Evolutionary conservation across 2,329 filamentous ascomycete genomes (phyloP).

Genomic region (Diaporthe longicolla): DNA sequence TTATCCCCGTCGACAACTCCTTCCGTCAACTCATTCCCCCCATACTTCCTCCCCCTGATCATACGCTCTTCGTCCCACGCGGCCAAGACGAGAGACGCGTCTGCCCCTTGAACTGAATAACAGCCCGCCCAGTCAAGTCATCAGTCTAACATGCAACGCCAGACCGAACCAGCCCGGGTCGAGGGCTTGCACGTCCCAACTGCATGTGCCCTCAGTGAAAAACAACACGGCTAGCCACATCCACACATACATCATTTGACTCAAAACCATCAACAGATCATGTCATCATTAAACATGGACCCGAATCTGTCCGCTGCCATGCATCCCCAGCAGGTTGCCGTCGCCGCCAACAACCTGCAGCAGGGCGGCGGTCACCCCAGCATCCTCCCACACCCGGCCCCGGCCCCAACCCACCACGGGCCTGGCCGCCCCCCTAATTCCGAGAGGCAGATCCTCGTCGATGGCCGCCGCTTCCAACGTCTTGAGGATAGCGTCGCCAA

Average conservation of each 20-base stretch:
- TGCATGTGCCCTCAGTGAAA: not conserved
- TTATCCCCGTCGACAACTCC: not conserved
- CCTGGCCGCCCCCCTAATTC: slow-evolving; percentile 41
- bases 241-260: too few relatives aligned
- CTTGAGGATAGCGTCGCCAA: slow-evolving; percentile 42
- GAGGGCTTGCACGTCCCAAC: slow-evolving; percentile 19
- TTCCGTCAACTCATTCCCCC: not conserved
- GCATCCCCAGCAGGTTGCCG: slow-evolving; percentile 41
- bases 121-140: too few relatives aligned
- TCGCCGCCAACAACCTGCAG: slow-evolving; percentile 39
- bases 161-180: slow-evolving; percentile 14
- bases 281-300: slow-evolving; percentile 38
- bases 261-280: not conserved
- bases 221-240: not conserved
- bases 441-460: slow-evolving; percentile 40
- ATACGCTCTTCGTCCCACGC: not conserved
- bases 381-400: slow-evolving; percentile 35
- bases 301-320: slow-evolving; percentile 35
- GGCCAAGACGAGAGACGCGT: slow-evolving; percentile 1
- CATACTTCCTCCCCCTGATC: not conserved
- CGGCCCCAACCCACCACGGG: slow-evolving; percentile 30
- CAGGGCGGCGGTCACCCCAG: slow-evolving; percentile 24
- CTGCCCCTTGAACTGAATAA: not conserved
- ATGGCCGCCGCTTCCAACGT: slow-evolving; percentile 42
- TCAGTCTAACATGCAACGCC: slow-evolving; percentile 24